Evolutionary conservation across 768 basidiomycete genomes (phyloP).

Genomic region (Tulasnella sp.): DNA sequence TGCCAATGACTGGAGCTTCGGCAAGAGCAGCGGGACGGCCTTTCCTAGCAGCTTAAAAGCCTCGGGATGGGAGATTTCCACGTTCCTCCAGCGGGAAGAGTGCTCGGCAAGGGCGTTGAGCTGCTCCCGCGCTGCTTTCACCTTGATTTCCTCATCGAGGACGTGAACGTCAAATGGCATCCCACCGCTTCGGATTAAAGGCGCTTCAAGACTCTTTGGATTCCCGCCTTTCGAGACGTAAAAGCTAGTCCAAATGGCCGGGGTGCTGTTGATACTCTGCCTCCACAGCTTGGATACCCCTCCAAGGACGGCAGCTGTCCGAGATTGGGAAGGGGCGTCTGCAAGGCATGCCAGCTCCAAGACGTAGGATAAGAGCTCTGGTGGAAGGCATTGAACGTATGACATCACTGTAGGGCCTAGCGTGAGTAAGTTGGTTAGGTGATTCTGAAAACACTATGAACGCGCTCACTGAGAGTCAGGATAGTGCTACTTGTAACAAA

Average conservation of each 20-base stretch:
- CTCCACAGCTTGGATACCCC: slow-evolving; percentile 4
- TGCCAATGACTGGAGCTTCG: neutral
- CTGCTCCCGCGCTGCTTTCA: neutral
- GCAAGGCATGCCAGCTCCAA: neutral
- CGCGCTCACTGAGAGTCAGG: no score
- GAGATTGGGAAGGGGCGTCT: neutral
- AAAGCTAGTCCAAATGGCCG: neutral
- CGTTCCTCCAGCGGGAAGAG: neutral
- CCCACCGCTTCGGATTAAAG: neutral
- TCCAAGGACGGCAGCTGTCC: neutral
- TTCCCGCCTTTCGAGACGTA: neutral
- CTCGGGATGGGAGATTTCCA: neutral
- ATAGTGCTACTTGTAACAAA: no score
- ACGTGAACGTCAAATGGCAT: neutral
- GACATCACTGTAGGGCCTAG: neutral
- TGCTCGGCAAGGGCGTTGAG: neutral
- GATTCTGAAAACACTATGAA: no score
- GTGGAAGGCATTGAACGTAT: neutral
- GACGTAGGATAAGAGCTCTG: neutral
- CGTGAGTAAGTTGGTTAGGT: no score
- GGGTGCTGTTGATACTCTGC: neutral
- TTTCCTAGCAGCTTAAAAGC: neutral
- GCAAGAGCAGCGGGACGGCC: neutral
- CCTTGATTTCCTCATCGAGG: neutral
- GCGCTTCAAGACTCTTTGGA: neutral